Conservation (phyloP, 495 filamentous ascomycete species). For the Neohortaea acidophila region DNA sequence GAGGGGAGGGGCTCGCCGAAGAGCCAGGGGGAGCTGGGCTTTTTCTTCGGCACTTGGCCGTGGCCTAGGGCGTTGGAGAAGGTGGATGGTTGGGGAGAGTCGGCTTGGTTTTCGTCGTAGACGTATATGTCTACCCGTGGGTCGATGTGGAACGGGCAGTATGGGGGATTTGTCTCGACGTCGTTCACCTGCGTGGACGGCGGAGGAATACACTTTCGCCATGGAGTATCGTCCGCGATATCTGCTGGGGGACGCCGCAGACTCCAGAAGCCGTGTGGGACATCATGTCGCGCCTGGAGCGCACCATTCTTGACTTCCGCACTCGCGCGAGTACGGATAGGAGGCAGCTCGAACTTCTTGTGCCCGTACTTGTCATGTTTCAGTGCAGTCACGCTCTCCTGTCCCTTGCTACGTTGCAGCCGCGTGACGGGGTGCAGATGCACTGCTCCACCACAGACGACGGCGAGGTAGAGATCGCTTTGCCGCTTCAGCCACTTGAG, state of each 20-base stretch:
- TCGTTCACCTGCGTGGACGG: slow-evolving; percentile 4
- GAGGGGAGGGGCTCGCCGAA: slow-evolving; percentile 11
- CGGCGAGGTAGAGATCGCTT: slow-evolving; percentile 1
- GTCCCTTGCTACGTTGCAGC: slow-evolving; percentile 4
- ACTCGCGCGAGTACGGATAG: slow-evolving; percentile 4
- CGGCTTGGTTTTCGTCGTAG: slow-evolving; percentile 13
- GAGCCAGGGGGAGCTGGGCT: slow-evolving; percentile 5
- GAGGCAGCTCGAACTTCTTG: slow-evolving; percentile 8
- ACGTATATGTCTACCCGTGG: slow-evolving; percentile 13
- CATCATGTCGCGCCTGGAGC: not conserved
- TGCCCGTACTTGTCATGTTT: slow-evolving; percentile 8
- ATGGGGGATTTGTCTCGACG: slow-evolving; percentile 18
- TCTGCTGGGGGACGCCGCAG: not conserved
- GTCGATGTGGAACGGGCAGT: slow-evolving; percentile 19
- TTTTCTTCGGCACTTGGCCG: not conserved
- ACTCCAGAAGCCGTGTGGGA: slow-evolving; percentile 16
- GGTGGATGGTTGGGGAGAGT: not conserved
- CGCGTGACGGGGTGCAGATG: slow-evolving; percentile 8
- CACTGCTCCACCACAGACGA: slow-evolving; percentile 7
- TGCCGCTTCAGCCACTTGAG: slow-evolving; percentile 10
- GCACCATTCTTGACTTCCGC: not conserved
- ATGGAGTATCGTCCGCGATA: too few species aligned
- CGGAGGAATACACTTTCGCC: too few species aligned
- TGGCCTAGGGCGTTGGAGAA: not conserved
- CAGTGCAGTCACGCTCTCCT: slow-evolving; percentile 3